These are phyloP conservation scores for Pyrenophora seminiperda DNA, from an alignment of 2,329 filamentous ascomycete species.

Conservation along the genomic window DNA sequence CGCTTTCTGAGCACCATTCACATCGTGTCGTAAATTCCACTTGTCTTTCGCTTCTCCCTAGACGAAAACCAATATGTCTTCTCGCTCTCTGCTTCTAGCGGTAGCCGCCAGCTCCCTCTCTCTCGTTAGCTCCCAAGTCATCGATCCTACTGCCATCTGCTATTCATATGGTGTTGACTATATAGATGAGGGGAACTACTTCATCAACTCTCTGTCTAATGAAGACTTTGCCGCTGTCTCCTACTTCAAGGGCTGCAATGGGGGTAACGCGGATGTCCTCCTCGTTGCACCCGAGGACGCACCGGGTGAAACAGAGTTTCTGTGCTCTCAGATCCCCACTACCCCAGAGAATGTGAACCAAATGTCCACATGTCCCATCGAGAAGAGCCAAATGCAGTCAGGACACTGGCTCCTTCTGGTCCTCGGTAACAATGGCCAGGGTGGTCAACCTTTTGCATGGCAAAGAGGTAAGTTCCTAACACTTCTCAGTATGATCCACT, in stretches of 20 bases:
- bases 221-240: constrained; percentile 53
- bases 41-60: constrained; percentile 8
- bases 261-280: constrained; percentile 50
- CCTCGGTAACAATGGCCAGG: constrained; percentile 52
- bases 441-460: constrained; percentile 52
- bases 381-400: constrained; percentile 51
- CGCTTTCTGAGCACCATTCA: constrained; percentile 8
- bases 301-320: constrained; percentile 47
- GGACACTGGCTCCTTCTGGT: constrained; percentile 54
- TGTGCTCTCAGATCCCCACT: constrained; percentile 51
- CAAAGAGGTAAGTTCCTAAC: constrained; percentile 48
- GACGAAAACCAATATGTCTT: constrained; percentile 21
- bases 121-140: constrained; percentile 25
- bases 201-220: constrained; percentile 51
- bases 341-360: constrained; percentile 47
- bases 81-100: constrained; percentile 32
- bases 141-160: constrained; percentile 33
- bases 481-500: constrained; percentile 7
- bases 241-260: constrained; percentile 52
- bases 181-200: constrained; percentile 51
- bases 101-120: constrained; percentile 34
- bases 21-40: constrained; percentile 2
- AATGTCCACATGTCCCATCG: constrained; percentile 51
- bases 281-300: constrained; percentile 44
- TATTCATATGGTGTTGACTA: constrained; percentile 52